Evolutionary conservation across 2,329 filamentous ascomycete species (phyloP).

Genomic region (Fusarium oligoseptatum): DNA sequence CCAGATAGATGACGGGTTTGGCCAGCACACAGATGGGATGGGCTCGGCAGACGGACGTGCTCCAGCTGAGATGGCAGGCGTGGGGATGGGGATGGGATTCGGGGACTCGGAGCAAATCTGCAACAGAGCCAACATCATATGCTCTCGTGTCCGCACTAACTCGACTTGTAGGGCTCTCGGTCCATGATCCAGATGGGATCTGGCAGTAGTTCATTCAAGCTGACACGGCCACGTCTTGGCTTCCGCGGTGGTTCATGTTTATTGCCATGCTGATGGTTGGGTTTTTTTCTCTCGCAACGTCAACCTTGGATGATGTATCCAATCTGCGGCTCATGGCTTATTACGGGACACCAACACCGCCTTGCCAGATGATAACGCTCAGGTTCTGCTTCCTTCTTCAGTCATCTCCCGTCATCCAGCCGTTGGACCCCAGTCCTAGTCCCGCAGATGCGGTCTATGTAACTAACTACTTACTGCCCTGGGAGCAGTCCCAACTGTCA

Average conservation of each 20-base stretch:
- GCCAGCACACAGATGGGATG: slow-evolving; percentile 11
- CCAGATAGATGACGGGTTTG: slow-evolving; percentile 7
- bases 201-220: slow-evolving; percentile 13
- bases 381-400: slow-evolving; percentile 10
- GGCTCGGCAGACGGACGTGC: slow-evolving; percentile 3
- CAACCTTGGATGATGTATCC: neutral
- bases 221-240: slow-evolving; percentile 12
- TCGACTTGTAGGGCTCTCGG: slow-evolving; percentile 6
- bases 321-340: neutral
- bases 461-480: slow-evolving; percentile 11
- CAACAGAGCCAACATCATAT: slow-evolving; percentile 17
- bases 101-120: slow-evolving; percentile 10
- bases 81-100: neutral
- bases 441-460: slow-evolving; percentile 18
- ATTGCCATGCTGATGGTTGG: neutral
- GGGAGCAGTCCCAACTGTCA: slow-evolving; percentile 15
- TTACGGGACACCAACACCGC: slow-evolving; percentile 18
- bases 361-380: slow-evolving; percentile 7
- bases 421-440: slow-evolving; percentile 17
- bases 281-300: neutral
- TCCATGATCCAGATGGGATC: slow-evolving; percentile 19
- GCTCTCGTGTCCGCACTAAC: slow-evolving; percentile 17
- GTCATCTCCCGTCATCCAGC: slow-evolving; percentile 3
- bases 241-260: neutral
- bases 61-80: slow-evolving; percentile 15